Conservation (phyloP, 2,329 filamentous ascomycete species). For the Hymenoscyphus albidus region DNA sequence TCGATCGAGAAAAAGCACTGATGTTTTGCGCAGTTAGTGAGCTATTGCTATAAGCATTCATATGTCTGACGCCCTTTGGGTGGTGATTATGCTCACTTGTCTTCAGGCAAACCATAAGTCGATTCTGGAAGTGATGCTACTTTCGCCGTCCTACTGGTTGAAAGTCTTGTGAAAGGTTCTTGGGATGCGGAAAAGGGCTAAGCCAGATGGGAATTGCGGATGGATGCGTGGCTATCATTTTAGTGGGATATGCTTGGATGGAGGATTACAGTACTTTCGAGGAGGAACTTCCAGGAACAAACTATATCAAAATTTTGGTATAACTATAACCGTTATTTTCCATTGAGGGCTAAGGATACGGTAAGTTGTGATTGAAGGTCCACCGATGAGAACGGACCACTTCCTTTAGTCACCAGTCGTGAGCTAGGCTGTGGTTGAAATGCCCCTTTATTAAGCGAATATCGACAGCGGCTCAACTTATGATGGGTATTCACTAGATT, state of each 20-base stretch:
- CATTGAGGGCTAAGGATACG: background rate
- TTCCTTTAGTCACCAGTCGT: too few relatives aligned
- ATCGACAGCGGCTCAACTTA: too few relatives aligned
- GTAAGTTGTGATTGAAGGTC: background rate
- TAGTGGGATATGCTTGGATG: slow-evolving; percentile 1
- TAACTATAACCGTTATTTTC: background rate
- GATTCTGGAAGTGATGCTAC: background rate
- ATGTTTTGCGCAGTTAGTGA: background rate
- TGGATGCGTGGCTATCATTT: background rate
- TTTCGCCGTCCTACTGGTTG: background rate
- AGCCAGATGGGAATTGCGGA: background rate
- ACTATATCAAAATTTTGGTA: slow-evolving; percentile 25
- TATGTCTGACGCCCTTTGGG: slow-evolving; percentile 9
- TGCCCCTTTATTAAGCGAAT: too few relatives aligned
- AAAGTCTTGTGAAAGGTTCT: background rate
- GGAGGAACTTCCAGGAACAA: background rate
- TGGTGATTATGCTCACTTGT: slow-evolving; percentile 11
- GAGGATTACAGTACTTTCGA: background rate
- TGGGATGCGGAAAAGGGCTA: background rate
- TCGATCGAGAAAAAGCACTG: background rate
- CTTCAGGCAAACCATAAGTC: slow-evolving; percentile 15
- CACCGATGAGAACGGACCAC: too few relatives aligned
- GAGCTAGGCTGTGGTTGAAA: too few relatives aligned
- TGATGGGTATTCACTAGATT: too few relatives aligned
- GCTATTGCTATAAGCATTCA: slow-evolving; percentile 6